Conservation (phyloP, 352 stramenopile species). For the Thraustochytrium striatum region DNA sequence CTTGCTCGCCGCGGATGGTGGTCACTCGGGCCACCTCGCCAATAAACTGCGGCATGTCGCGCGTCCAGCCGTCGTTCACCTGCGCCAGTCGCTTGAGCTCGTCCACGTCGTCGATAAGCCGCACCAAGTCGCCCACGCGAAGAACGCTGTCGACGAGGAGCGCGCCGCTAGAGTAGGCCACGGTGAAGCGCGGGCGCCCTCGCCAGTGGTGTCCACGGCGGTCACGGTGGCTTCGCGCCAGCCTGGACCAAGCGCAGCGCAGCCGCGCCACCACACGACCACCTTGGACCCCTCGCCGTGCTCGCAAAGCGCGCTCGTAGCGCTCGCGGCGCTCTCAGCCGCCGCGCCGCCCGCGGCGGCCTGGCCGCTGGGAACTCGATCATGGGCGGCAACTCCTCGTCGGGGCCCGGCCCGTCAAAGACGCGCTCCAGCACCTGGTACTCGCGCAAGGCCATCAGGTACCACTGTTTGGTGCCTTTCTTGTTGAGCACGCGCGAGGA, state of each 20-base stretch:
- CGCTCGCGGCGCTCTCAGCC: neutral
- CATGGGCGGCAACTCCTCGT: neutral
- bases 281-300: neutral
- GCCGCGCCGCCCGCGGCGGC: neutral
- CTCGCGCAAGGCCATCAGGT: conserved; percentile 11
- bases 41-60: conserved; percentile 13
- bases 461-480: conserved; percentile 38
- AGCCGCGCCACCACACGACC: conserved; percentile 29
- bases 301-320: neutral
- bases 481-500: conserved; percentile 19
- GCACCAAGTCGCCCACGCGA: conserved; percentile 23
- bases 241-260: neutral
- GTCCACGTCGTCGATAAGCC: conserved; percentile 32
- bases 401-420: conserved; percentile 1
- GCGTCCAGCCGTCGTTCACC: conserved; percentile 2
- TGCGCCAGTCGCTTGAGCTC: conserved; percentile 2
- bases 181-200: conserved; percentile 1
- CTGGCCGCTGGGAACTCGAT: neutral
- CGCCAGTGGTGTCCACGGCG: neutral
- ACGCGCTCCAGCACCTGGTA: conserved; percentile 46
- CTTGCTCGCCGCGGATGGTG: neutral
- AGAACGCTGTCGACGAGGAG: conserved; percentile 10
- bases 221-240: neutral
- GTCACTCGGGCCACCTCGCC: neutral
- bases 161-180: neutral